phyloP scores from a whole-genome alignment of 2,329 filamentous ascomycete species.

The Camptophora hylomeconis region DNA sequence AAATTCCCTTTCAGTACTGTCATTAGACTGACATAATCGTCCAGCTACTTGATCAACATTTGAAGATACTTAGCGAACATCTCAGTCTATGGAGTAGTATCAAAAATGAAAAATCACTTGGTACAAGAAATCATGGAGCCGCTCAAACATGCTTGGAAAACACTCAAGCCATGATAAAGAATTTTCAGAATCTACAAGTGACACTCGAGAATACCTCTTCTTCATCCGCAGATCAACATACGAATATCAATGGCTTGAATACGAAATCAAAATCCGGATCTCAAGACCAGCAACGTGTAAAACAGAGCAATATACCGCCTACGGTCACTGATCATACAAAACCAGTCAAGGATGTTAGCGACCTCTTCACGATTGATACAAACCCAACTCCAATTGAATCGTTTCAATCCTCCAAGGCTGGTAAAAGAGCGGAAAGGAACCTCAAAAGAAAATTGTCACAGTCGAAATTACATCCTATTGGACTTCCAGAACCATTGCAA shows the following conservation, averaged over 20 bases:
- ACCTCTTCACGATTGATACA: constrained; percentile 15
- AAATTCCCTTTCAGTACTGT: no score
- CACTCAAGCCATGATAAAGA: constrained; percentile 2
- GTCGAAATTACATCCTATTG: neutral
- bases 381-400: constrained; percentile 13
- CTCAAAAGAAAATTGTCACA: constrained; percentile 1
- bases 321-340: neutral
- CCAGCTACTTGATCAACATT: constrained; percentile 2
- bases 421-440: constrained; percentile 3
- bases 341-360: constrained; percentile 11
- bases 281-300: no score
- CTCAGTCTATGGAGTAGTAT: constrained; percentile 1
- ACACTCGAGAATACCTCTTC: no score
- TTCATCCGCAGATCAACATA: no score
- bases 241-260: no score
- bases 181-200: no score
- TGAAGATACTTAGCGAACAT: constrained; percentile 3
- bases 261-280: constrained; percentile 1
- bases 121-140: neutral
- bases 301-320: no score
- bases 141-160: constrained; percentile 2
- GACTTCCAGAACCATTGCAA: constrained; percentile 6
- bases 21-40: no score
- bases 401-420: constrained; percentile 3
- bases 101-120: neutral